Conservation (phyloP, 768 basidiomycete species). For the Podaxis sp. region DNA sequence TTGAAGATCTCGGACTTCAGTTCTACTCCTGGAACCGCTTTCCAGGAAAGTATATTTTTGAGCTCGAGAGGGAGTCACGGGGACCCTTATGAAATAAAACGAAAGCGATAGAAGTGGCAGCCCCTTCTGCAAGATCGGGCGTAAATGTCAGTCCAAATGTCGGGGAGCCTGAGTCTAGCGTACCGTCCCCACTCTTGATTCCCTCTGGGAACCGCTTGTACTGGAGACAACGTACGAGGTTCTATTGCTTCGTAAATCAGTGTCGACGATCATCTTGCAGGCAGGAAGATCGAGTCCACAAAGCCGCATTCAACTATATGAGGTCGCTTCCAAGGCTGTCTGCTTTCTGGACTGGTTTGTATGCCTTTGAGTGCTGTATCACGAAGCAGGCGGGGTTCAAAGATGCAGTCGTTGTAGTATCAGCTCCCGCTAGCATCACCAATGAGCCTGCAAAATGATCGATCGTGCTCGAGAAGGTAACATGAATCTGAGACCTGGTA, state of each 20-base stretch:
- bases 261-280: neutral
- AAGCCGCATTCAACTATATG: conserved; percentile 31
- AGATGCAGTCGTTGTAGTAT: conserved; percentile 28
- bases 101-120: neutral
- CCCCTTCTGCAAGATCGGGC: neutral
- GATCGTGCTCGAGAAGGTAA: neutral
- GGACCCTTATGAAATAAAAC: neutral
- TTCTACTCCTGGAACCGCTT: conserved; percentile 28
- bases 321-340: conserved; percentile 22
- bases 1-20: conserved; percentile 24
- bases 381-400: conserved; percentile 28
- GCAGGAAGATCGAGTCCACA: conserved; percentile 24
- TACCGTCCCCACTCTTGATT: conserved; percentile 23
- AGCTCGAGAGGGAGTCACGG: conserved; percentile 32
- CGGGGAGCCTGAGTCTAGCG: neutral
- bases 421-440: conserved; percentile 33
- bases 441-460: conserved; percentile 11
- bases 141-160: neutral
- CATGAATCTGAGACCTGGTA: conserved; percentile 4
- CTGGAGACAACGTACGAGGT: conserved; percentile 34
- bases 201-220: conserved; percentile 32
- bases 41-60: conserved; percentile 36
- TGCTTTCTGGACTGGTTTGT: conserved; percentile 15
- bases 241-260: conserved; percentile 29
- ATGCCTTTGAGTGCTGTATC: conserved; percentile 18